Percentiles rank a stretch among this genome's conserved stretches.
Conservation (phyloP, 2,329 filamentous ascomycete genomes). For the Coniochaeta sp. region DNA sequence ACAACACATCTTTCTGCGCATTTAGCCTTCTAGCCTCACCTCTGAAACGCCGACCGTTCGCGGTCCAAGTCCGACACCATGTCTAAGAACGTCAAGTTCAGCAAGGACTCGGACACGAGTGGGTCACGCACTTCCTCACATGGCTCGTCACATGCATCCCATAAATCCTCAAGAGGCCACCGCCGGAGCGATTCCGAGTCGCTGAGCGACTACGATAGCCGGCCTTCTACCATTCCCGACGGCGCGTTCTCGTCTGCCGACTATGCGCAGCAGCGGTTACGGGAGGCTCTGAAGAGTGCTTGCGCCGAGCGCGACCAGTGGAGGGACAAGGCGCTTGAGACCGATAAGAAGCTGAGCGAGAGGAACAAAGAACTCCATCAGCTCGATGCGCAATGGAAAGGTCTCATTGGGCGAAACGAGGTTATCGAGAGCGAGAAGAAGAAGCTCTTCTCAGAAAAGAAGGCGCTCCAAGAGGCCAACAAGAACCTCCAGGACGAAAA, state of each 20-base stretch:
- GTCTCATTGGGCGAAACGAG: slow-evolving; percentile 17
- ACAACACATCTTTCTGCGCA: slow-evolving; percentile 21
- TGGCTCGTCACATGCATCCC: slow-evolving; percentile 3
- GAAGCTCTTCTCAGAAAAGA: slow-evolving; percentile 14
- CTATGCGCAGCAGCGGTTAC: slow-evolving; percentile 18
- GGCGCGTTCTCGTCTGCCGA: slow-evolving; percentile 15
- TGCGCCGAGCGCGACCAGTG: slow-evolving; percentile 16
- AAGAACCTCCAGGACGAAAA: slow-evolving; percentile 10
- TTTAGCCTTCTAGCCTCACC: slow-evolving; percentile 12
- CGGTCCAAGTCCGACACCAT: not conserved
- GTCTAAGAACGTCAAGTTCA: slow-evolving; percentile 23
- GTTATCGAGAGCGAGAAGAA: slow-evolving; percentile 19
- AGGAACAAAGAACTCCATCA: slow-evolving; percentile 15
- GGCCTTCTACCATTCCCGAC: slow-evolving; percentile 12
- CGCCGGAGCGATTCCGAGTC: slow-evolving; percentile 25
- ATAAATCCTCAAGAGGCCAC: slow-evolving; percentile 12
- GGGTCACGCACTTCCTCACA: slow-evolving; percentile 16
- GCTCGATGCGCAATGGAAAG: slow-evolving; percentile 12
- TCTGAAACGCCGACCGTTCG: not conserved
- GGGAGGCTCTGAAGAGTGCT: slow-evolving; percentile 17
- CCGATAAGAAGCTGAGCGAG: slow-evolving; percentile 15
- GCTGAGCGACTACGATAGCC: slow-evolving; percentile 22
- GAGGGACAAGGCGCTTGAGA: slow-evolving; percentile 15
- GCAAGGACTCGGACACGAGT: slow-evolving; percentile 18
- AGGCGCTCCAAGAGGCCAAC: slow-evolving; percentile 14